These are phyloP conservation scores for Pachyrhizus erosus DNA, from an alignment of 306 rosid species.

Conservation along the genomic window DNA sequence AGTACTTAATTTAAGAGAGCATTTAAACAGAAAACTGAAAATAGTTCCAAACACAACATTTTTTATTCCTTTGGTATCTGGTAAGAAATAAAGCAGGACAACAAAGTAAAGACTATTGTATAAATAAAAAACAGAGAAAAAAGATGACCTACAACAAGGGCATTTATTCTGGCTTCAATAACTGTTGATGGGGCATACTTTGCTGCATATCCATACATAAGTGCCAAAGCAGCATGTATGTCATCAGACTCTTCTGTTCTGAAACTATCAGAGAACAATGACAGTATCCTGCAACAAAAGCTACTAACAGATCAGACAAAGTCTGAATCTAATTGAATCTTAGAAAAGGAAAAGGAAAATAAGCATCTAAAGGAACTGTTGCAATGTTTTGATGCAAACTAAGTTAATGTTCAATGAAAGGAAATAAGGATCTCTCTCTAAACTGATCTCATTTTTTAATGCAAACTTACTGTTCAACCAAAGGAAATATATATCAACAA, in stretches of 20 bases:
- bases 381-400: slow-evolving; percentile 31
- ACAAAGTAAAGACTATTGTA: slow-evolving; percentile 25
- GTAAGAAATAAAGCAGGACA: slow-evolving; percentile 29
- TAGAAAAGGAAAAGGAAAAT: slow-evolving; percentile 19
- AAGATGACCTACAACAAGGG: slow-evolving; percentile 86
- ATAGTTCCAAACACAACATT: not conserved
- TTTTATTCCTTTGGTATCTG: not conserved
- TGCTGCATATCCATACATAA: slow-evolving; percentile 99
- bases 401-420: slow-evolving; percentile 29
- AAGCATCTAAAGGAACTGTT: slow-evolving; percentile 15
- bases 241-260: slow-evolving; percentile 90
- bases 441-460: slow-evolving; percentile 22
- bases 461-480: slow-evolving; percentile 9
- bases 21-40: slow-evolving; percentile 14
- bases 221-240: slow-evolving; percentile 96
- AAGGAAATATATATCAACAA: slow-evolving; percentile 4
- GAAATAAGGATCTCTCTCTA: slow-evolving; percentile 7
- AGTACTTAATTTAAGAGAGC: not conserved
- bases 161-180: slow-evolving; percentile 97
- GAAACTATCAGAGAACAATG: slow-evolving; percentile 84
- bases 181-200: slow-evolving; percentile 98
- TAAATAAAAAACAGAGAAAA: slow-evolving; percentile 39
- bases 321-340: slow-evolving; percentile 24
- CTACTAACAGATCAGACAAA: slow-evolving; percentile 39
- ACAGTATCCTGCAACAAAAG: slow-evolving; percentile 77